Conservation (phyloP, 192 early-diverging fungal genomes). For the Jimgerdemannia lactiflua region DNA sequence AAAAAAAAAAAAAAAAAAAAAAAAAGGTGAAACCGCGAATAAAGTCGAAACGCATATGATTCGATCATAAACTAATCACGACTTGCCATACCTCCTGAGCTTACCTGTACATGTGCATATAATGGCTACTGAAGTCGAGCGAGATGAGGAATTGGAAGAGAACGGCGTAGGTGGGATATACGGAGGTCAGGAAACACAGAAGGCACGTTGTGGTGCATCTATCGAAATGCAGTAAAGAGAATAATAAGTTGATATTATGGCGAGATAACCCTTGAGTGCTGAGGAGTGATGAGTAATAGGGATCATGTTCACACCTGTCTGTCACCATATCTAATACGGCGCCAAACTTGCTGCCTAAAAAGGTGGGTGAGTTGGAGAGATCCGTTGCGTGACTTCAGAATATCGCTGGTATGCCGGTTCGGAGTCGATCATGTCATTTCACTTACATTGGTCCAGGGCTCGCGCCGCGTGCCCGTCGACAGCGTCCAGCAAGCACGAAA, state of each 20-base stretch:
- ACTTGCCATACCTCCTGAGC: not conserved
- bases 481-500: constrained; percentile 93
- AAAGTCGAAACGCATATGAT: too few species aligned
- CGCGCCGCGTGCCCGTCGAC: constrained; percentile 95
- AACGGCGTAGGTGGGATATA: constrained; percentile 67
- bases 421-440: not conserved
- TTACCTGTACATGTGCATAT: constrained; percentile 98
- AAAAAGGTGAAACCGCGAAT: too few species aligned
- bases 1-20: too few species aligned
- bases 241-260: not conserved
- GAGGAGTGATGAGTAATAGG: not conserved
- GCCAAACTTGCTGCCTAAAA: constrained; percentile 83
- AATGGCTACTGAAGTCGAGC: constrained; percentile 94
- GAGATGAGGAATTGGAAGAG: constrained; percentile 89
- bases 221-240: constrained; percentile 6
- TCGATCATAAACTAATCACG: too few species aligned
- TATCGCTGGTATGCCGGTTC: not conserved
- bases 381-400: too few species aligned
- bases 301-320: constrained; percentile 64
- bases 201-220: constrained; percentile 91
- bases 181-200: constrained; percentile 75
- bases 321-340: constrained; percentile 99
- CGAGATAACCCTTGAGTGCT: not conserved
- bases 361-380: not conserved
- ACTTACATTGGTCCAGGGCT: constrained; percentile 84